Evolutionary conservation across 306 rosid genomes (phyloP).

Genomic region (Malus orientalis): DNA sequence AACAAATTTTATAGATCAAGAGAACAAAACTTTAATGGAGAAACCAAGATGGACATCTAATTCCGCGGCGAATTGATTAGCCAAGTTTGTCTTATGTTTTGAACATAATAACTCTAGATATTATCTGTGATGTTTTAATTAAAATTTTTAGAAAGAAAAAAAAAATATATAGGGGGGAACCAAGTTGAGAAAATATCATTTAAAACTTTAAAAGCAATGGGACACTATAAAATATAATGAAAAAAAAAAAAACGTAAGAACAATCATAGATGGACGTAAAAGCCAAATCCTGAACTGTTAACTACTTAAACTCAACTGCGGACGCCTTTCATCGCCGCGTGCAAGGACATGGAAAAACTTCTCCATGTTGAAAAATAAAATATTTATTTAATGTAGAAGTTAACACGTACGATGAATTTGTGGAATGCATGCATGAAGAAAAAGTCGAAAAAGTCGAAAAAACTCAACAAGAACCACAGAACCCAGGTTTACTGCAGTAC

Average conservation of each 20-base stretch:
- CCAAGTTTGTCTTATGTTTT: not conserved
- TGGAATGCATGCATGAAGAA: not conserved
- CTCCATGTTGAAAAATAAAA: not conserved
- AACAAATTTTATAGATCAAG: not conserved
- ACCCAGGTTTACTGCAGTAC: not conserved
- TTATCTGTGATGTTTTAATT: too few relatives aligned
- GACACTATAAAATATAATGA: not conserved
- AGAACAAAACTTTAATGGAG: not conserved
- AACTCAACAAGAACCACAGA: not conserved
- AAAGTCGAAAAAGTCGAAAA: not conserved
- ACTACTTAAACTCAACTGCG: not conserved
- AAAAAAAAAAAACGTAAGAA: not conserved
- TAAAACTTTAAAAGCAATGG: not conserved
- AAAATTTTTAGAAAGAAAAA: too few relatives aligned
- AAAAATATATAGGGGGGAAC: not conserved
- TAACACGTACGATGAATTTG: not conserved
- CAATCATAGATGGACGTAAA: not conserved
- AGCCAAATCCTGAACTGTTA: not conserved
- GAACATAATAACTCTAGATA: not conserved
- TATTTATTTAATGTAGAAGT: not conserved
- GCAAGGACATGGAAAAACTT: not conserved
- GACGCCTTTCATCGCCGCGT: not conserved
- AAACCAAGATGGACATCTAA: not conserved
- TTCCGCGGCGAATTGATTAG: too few relatives aligned
- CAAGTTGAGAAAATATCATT: not conserved